Base-by-base conservation (phyloP, 1,284 basidiomycete species). In the Tilletia walkeri region DNA sequence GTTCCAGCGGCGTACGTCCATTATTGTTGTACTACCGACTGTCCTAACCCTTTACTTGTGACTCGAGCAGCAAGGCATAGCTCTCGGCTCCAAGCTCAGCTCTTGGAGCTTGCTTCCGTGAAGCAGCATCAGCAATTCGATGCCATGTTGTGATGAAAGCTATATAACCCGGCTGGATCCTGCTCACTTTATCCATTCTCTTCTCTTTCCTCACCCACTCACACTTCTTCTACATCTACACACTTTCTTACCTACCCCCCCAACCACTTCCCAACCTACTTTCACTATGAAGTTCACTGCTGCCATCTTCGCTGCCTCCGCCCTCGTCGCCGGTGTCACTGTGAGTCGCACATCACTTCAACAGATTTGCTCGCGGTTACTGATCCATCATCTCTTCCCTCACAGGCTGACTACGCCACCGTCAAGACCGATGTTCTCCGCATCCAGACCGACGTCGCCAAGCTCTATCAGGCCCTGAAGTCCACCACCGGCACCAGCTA, bases 341-440 rank as follows among this genome's bases (percentile, higher is more conserved):
- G 54, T 56, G 54, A 56, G 54, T 63, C 3, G 7, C 5, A 16
- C 14, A 5, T 18, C 1, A 34, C 59, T 36, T 3, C 50, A 69
- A 3, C 48, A 71, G 65, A 54, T 36, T 50, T 59, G 20, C 68
- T 54, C 10, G 34, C 47, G 49, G 18, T 69, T 39, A 3, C 63
- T 18, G 67, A 69, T 41, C 5, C 59, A 12, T 63, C 59, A 18
- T 63, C 36, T 41, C n/a, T 67, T 53, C 20, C 61, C 24, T 30
- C 61, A 10, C 39, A 47, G 24, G 69, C 48, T 39, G 70, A 71
- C 65, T 41, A 65, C 49, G 70, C 70, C 54, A 68, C 16, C n/a
- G 68, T 72, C 70, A 69, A 72, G 68, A 16, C 48, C 34, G 70
- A 72, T 38, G 68, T 72, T 36, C 10, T 63, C 16, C 48, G 6